These are phyloP conservation scores for Dioscorea cayenensis DNA, from an alignment of 116 monocot genomes.

Conservation along the genomic window DNA sequence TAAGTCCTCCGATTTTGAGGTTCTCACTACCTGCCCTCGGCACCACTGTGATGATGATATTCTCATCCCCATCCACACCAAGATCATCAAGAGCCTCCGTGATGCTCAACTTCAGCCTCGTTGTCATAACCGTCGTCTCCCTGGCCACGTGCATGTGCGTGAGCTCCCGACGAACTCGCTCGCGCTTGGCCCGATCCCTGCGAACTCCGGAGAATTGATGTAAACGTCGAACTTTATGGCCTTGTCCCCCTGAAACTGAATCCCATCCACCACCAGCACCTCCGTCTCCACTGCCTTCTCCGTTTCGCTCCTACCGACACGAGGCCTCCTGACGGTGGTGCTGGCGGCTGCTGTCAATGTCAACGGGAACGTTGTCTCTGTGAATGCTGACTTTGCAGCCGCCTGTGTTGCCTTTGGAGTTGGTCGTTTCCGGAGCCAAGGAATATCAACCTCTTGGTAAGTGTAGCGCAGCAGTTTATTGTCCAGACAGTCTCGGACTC, in stretches of 20 bases:
- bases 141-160: background rate
- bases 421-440: slow-evolving; percentile 3
- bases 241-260: slow-evolving; percentile 3
- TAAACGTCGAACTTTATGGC: slow-evolving; percentile 14
- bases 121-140: background rate
- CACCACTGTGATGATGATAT: slow-evolving; percentile 11
- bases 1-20: slow-evolving; percentile 4
- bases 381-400: background rate
- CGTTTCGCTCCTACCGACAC: background rate
- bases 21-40: slow-evolving; percentile 4
- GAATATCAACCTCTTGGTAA: slow-evolving; percentile 9
- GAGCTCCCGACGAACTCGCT: slow-evolving; percentile 19
- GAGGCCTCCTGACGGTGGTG: slow-evolving; percentile 11
- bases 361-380: slow-evolving; percentile 13
- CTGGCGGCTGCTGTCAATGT: slow-evolving; percentile 4
- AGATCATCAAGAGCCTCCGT: slow-evolving; percentile 10
- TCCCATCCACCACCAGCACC: slow-evolving; percentile 7
- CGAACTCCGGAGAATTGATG: slow-evolving; percentile 4
- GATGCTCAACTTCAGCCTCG: slow-evolving; percentile 8
- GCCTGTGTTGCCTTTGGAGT: background rate
- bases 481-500: slow-evolving; percentile 11
- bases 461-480: background rate
- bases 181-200: background rate
- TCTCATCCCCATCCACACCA: slow-evolving; percentile 4
- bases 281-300: slow-evolving; percentile 5